Conservation (phyloP, 1,284 basidiomycete species). For the Inonotus obliquus region DNA sequence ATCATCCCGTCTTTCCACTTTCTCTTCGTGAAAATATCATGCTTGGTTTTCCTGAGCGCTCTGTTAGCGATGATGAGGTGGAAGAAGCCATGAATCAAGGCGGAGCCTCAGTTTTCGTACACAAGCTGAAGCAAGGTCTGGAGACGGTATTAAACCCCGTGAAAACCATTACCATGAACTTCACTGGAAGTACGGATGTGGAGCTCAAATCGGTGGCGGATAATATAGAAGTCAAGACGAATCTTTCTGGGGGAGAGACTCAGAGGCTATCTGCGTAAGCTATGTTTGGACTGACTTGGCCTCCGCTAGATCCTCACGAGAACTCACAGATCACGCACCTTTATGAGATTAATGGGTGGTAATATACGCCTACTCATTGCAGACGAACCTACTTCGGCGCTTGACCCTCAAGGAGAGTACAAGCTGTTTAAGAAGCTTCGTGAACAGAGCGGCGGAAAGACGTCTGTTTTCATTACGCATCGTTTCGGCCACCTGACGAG, state of each 20-base stretch:
- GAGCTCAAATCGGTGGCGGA: constrained; percentile 28
- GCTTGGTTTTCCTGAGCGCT: constrained; percentile 26
- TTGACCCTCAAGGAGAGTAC: constrained; percentile 36
- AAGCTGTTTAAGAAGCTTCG: constrained; percentile 31
- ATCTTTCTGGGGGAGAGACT: constrained; percentile 36
- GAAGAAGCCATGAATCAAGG: constrained; percentile 34
- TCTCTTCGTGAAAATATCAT: constrained; percentile 39
- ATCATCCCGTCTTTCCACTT: constrained; percentile 39
- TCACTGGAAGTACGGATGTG: constrained; percentile 28
- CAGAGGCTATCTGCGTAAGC: constrained; percentile 41
- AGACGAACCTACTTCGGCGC: constrained; percentile 36
- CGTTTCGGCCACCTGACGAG: constrained; percentile 32
- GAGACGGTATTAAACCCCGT: constrained; percentile 34
- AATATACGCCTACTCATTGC: constrained; percentile 33
- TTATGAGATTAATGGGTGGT: constrained; percentile 30
- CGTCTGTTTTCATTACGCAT: constrained; percentile 37
- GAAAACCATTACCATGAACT: constrained; percentile 16
- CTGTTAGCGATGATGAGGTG: constrained; percentile 28
- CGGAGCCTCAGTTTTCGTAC: constrained; percentile 32
- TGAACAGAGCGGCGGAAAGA: constrained; percentile 28
- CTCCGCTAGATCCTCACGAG: too few relatives aligned
- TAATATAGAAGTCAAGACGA: constrained; percentile 31
- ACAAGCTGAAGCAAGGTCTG: constrained; percentile 29
- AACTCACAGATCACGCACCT: background rate
- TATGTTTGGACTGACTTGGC: too few relatives aligned